Evolutionary conservation across 2,329 filamentous ascomycete genomes (phyloP), one percentile per base, ranked within the genome.

Genomic region (Aspergillus novofumigatus): DNA sequence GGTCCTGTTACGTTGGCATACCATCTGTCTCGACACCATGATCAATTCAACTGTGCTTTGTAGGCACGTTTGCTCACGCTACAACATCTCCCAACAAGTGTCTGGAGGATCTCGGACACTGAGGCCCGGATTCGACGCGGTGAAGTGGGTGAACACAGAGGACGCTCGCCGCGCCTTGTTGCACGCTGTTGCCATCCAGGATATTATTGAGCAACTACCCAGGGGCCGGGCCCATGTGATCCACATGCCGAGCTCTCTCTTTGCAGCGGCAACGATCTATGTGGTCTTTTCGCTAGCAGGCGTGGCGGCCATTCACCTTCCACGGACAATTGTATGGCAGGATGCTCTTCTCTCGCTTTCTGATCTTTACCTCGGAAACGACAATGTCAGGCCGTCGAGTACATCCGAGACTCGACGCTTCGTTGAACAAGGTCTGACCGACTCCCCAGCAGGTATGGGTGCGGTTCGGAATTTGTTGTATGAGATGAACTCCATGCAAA

Each of bases 401-500:
- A 65, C 66, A 1, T 74, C 73, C 1, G 75, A 77, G 52, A 78
- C 75, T 9, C 65, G 67, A 25, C 62, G 69, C 2, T 78, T 76
- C 53, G 67, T 78, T 4, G 65, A 71, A 41, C 69, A 69, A 21
- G 70, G 68, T 1, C 56, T 59, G 9, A 60, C 65, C 1, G 59
- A 65, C 3, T 60, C 60, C 9, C 58, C 63, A 2, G 60, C 63
- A 1, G 65, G 63, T 8, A 59, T 59, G 38, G 68, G 62, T 1
- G 65, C 65, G 4, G 68, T 67, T 11, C 70, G 74, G 47, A 78
- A 78, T 65, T 60, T 79, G 42, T 60, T 78, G n/a, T 79, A 79
- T 59, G 77, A 79, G 58, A 64, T 79, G 59, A 78, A 78, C 58
- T 77, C 75, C 20, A 76, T 79, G 67, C 76, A 78, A 57, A 78